Percentiles rank a stretch among this genome's conserved stretches.
Conservation (phyloP, 2,329 filamentous ascomycete species). For the Clonostachys byssicola region DNA sequence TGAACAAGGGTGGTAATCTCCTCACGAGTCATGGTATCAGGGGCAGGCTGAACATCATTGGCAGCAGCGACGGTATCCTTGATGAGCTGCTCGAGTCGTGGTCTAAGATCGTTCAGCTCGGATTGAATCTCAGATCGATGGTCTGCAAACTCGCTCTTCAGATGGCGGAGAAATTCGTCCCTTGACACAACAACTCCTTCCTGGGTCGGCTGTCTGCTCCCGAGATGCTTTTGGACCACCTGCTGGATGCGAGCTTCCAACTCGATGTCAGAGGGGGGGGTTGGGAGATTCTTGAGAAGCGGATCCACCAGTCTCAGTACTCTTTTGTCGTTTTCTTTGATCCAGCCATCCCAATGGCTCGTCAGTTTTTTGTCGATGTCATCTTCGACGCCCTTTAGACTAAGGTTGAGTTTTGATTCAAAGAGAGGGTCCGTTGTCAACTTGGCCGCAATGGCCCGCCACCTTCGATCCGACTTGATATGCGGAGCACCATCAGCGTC, state of each 20-base stretch:
- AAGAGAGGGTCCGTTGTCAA: slow-evolving; percentile 21
- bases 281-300: slow-evolving; percentile 25
- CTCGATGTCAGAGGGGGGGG: slow-evolving; percentile 22
- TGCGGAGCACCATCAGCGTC: slow-evolving; percentile 24
- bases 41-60: slow-evolving; percentile 8
- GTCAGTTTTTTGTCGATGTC: slow-evolving; percentile 24
- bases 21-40: slow-evolving; percentile 25
- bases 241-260: slow-evolving; percentile 27
- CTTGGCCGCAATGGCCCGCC: slow-evolving; percentile 33
- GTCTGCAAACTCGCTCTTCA: slow-evolving; percentile 30
- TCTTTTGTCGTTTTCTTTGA: slow-evolving; percentile 41
- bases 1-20: slow-evolving; percentile 37
- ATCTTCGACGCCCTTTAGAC: slow-evolving; percentile 14
- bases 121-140: slow-evolving; percentile 31
- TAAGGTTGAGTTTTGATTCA: slow-evolving; percentile 15
- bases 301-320: slow-evolving; percentile 21
- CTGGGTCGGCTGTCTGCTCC: slow-evolving; percentile 13
- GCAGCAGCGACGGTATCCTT: slow-evolving; percentile 19
- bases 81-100: slow-evolving; percentile 24
- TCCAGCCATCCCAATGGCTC: slow-evolving; percentile 46
- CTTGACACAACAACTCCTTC: slow-evolving; percentile 35
- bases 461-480: slow-evolving; percentile 39
- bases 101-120: slow-evolving; percentile 31
- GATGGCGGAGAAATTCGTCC: slow-evolving; percentile 41
- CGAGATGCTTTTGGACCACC: slow-evolving; percentile 28